Evolutionary conservation across 2,329 filamentous ascomycete species (phyloP).

Genomic region (Xylariaceae sp.): DNA sequence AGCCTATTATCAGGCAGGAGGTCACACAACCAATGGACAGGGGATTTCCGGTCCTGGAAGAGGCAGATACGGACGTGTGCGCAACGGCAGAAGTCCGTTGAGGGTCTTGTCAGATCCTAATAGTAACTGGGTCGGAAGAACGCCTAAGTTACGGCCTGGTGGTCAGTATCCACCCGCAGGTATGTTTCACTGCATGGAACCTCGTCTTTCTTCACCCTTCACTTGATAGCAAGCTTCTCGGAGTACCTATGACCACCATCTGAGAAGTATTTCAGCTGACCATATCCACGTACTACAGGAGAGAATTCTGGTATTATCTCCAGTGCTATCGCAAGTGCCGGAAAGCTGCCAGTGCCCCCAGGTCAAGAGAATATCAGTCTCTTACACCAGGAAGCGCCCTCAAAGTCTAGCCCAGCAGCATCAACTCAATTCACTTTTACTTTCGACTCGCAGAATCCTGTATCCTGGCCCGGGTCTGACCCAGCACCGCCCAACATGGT

Average conservation of each 20-base stretch:
- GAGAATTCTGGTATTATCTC: slow-evolving; percentile 81
- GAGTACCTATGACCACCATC: background rate
- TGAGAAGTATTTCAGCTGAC: slow-evolving; percentile 21
- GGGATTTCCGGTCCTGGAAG: slow-evolving; percentile 84
- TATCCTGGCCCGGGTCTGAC: slow-evolving; percentile 70
- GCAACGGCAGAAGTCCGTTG: slow-evolving; percentile 64
- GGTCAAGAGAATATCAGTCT: slow-evolving; percentile 81
- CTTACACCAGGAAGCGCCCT: slow-evolving; percentile 68
- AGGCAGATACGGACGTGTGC: slow-evolving; percentile 75
- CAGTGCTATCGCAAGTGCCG: slow-evolving; percentile 86
- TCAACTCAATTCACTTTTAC: slow-evolving; percentile 96
- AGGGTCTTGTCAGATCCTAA: slow-evolving; percentile 62
- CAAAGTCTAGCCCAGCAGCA: slow-evolving; percentile 62
- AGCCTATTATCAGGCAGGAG: slow-evolving; percentile 48
- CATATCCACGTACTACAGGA: slow-evolving; percentile 28
- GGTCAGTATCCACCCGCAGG: slow-evolving; percentile 47
- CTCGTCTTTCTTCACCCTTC: background rate
- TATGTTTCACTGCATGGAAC: slow-evolving; percentile 39
- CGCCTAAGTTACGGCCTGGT: slow-evolving; percentile 48
- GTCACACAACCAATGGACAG: slow-evolving; percentile 60
- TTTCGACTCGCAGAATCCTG: slow-evolving; percentile 84
- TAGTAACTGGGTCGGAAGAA: slow-evolving; percentile 56
- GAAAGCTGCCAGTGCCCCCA: slow-evolving; percentile 63
- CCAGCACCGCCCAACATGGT: slow-evolving; percentile 38
- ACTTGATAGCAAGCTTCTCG: background rate